Evolutionary conservation across 176 grass and related monocot species (phyloP), one percentile per base, ranked within the genome.

Genomic region (Puya raimondii): DNA sequence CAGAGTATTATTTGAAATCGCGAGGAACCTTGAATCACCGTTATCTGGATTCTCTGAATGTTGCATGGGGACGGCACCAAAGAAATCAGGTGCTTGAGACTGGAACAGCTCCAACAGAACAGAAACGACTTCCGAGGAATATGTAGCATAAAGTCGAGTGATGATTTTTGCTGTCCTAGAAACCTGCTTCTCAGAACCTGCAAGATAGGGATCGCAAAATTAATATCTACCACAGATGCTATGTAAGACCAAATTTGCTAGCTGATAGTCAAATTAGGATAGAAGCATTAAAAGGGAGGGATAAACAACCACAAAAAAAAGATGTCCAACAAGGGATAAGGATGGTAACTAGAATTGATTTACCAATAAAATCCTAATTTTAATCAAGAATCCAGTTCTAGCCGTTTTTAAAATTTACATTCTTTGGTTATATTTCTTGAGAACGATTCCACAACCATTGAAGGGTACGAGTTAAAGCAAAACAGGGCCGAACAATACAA

Each of bases 31-130:
- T 51, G 70, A 71, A 33, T 67, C 67, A 80, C 77, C 78, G 50
- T 21, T 63, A 76, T 71, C 27, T 12, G 65, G 81, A 76, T 59
- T 72, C 57, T 67, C 73, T 68, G 79, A 79, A 64, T 72, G 64
- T 74, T 85, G 65, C 70, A 86, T 20, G 27, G 77, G 69, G 72
- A 14, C 66, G 59, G 42, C 73, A 61, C 80, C 76, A 73, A 20
- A 80, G 63, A 65, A 80, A 49, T 83, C 84, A 9, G 74, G 66
- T 64, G 49, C 68, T 68, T 86, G 81, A 29, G 82, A 50, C 68
- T 86, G 71, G 47, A 84, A 88, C 79, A 90, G 70, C 50, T 92
- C 82, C 73, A 99, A 65, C 11, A 97, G 50, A 75, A 86, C 78
- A 63, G 84, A 99, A 12, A 78, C 75, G 11, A 84, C 81, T 78